Base-by-base conservation (phyloP, 2,329 filamentous ascomycete genomes). In the Phyllosticta citribraziliensis region DNA sequence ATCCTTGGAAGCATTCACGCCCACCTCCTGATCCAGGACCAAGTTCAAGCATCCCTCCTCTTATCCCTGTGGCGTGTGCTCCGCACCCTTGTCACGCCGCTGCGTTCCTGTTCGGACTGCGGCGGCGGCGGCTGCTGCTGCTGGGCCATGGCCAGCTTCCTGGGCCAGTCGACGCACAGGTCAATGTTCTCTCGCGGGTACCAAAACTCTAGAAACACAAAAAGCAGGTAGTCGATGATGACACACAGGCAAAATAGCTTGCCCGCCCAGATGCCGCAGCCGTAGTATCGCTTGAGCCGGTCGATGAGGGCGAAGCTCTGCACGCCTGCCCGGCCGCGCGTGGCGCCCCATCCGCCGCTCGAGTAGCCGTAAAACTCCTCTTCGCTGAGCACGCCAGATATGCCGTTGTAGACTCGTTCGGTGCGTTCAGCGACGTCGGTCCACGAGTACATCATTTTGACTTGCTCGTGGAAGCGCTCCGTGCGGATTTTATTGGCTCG, bases 361-460 rank as follows among this genome's bases (percentile, higher is more conserved):
- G 90, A 86, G 70, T 89, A 88, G 17, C 90, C 90, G 55, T 96
- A 96, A 69, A 96, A 96, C 63, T 95, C 90, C 59, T 88, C 86
- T 67, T 95, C 90, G 65, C 84, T 86, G 58, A 96, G 86, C n/a
- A 85, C 86, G 8, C 91, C 92, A 2, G 86, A 90, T 67, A 99
- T 95, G 55, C 94, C 90, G 71, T 96, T 86, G 74, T 99, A 99
- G 0, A 99, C 94, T 30, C 93, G 84, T 75, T 99, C 94, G 0
- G 94, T 97, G 60, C 94, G 88, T 67, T 88, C 84, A 14, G 94
- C 94, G 27, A 99, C 93, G 72, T 99, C 93, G 27, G 89, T 89
- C 94, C 94, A 99, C 1, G 91, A 96, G 76, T 99, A 99, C 94
- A 97, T 97, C 78, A 89, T 89, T 74, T 93, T 91, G 64, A 99